Conservation (phyloP, 2,329 filamentous ascomycete species). For the Phaeosphaeriaceae sp. region DNA sequence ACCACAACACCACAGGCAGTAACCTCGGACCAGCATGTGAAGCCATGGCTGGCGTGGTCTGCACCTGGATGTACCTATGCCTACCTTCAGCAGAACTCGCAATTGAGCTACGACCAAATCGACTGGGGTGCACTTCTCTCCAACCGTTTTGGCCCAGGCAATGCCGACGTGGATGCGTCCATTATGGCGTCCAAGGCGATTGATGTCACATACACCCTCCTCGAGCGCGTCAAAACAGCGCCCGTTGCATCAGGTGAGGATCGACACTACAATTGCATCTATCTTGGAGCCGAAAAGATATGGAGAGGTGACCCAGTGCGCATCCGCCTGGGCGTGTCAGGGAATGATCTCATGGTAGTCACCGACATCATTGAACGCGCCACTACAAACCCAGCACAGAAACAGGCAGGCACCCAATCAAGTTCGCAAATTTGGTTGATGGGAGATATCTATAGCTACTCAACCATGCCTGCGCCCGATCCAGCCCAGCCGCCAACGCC, state of each 20-base stretch:
- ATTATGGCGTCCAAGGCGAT: conserved; percentile 64
- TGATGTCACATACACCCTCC: conserved; percentile 62
- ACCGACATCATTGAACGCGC: conserved; percentile 53
- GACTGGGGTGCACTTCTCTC: conserved; percentile 58
- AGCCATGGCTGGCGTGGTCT: conserved; percentile 67
- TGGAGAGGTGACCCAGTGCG: conserved; percentile 66
- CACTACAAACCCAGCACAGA: conserved; percentile 15
- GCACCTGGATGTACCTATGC: conserved; percentile 59
- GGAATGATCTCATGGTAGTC: conserved; percentile 59
- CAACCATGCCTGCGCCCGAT: conserved; percentile 40
- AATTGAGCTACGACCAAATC: conserved; percentile 56
- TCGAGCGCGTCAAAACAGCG: conserved; percentile 54
- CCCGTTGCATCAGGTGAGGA: conserved; percentile 49
- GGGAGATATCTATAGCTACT: conserved; percentile 62
- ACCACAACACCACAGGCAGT: conserved; percentile 52
- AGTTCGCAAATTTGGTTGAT: conserved; percentile 49
- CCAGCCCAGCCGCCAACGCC: conserved; percentile 40
- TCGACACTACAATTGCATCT: conserved; percentile 61
- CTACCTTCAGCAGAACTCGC: conserved; percentile 50
- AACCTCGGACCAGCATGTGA: conserved; percentile 53
- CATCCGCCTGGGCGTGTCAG: conserved; percentile 51
- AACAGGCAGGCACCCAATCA: conserved; percentile 19
- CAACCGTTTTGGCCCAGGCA: conserved; percentile 56
- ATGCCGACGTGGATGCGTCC: conserved; percentile 63
- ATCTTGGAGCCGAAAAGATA: conserved; percentile 65